Evolutionary conservation across 139 green algal species (phyloP), one percentile per base, ranked within the genome.

Genomic region (Raphidocelis subcapitata): DNA sequence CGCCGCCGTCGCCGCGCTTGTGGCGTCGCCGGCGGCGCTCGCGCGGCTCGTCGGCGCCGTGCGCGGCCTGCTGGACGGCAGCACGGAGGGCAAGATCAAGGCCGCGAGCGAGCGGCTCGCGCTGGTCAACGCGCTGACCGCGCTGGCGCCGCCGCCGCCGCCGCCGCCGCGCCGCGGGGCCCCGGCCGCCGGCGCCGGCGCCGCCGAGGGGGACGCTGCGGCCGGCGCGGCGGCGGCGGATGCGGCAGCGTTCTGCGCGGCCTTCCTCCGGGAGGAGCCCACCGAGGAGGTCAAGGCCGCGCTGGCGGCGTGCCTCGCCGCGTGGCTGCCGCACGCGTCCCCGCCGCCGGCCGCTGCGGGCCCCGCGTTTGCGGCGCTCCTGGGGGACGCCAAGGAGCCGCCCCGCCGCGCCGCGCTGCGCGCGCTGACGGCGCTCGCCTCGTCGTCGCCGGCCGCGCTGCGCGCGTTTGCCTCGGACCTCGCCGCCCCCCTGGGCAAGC

Each of bases 41-140:
- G 59, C 5, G 21, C 73, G 72, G 28, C 70, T 84, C 60, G 72
- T 87, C 54, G 31, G 32, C 18, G 72, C 24, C 3, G 24, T 88
- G 16, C 60, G 67, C 4, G 32, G 44, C 20, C 55, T 91, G 46
- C 81, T 94, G 68, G 80, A 86, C 54, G 91, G 90, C 54, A 85
- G 67, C 23, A 67, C 80, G 21, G 86, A 91, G 67, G 91, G 88
- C 44, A 92, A 91, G 66, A 54, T 93, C 26, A 92, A 91, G 68
- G 81, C 71, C 21, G 80, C 69, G 16, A 33, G 73, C 26, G 91
- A 95, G 76, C 80, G 90, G 24, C 71, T 62, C 14, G 82, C 74
- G 24, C 74, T 95, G n/a, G 72, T 74, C 8, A 32, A 61, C 12
- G 82, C 75, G 20, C 66, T 94, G 29, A 64, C 64, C 0, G 68